Base-by-base conservation (phyloP, 1,284 basidiomycete genomes). In the Pisolithus thermaeus region DNA sequence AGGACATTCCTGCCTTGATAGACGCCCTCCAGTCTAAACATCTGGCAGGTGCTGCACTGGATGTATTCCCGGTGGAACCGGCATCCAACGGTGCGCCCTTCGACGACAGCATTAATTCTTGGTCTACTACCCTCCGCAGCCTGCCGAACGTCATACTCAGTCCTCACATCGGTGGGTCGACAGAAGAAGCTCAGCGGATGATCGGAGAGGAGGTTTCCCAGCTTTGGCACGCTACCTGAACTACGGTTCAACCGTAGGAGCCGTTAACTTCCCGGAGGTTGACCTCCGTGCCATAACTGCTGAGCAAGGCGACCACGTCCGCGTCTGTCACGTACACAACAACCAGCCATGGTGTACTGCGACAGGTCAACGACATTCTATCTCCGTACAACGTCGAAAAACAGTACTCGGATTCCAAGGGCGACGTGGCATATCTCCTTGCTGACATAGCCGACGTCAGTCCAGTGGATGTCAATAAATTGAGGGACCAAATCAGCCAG, bases 211-310 rank as follows among this genome's bases (percentile, higher is more conserved):
- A 99, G 71, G 97, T 99, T 41, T 84, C 92, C 12, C 79, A 80
- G 86, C 94, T 3, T 74, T 99, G 49, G 78, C 81, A 35, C 87
- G 94, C 54, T 99, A 97, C 74, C 84, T 99, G 67, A 91, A 88
- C 73, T 93, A 87, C 67, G 97, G 97, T 51, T 87, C 92, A 18
- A 90, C 92, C 6, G 61, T 94, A 49, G 93, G 94, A 45, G 84
- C 93, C 1, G 96, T 99, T 78, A 98, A 99, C 77, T 98, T 99
- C 84, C 96, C 96, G 55, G 97, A 99, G 74, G 96, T 99, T 62
- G 92, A 96, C 73, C 78, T 99, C 39, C 90, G 96, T 55, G 84
- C 91, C 47, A 96, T 97, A 65, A 85, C 92, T 16, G 81, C 84
- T 11, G 94, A 97, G 61, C 84, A 91, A 65, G 75, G 78, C 55